Evolutionary conservation across 2,329 filamentous ascomycete genomes (phyloP), one percentile per base, ranked within the genome.

Genomic region (Penicillium oxalicum): DNA sequence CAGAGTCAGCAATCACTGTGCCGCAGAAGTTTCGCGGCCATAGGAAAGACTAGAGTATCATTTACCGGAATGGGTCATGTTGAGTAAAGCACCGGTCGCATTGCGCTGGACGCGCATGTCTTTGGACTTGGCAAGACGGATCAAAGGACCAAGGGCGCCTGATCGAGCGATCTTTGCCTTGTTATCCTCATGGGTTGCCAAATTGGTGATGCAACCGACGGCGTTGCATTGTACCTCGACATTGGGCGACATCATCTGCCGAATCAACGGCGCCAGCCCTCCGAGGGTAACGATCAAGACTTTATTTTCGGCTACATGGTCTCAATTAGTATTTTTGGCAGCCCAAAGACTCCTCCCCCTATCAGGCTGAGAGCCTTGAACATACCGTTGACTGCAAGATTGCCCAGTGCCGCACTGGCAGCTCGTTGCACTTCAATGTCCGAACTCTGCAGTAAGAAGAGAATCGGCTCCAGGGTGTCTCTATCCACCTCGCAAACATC

Each of bases 201-300:
- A 74, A 67, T 98, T 98, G 40, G 93, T 98, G 69, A 98, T 98
- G 75, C 93, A 98, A 44, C 93, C 93, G 52, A 98, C 93, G 38
- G 93, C 93, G 70, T 98, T 98, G 77, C 93, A 98, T 72, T 98
- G 93, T 26, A 98, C 93, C 69, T 98, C 93, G 59, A 98, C 93
- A 62, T 98, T 98, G 40, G 86, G 82, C 48, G 91, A 97, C 74
- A 94, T 89, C 93, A 98, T 98, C 73, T 98, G 93, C 57, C 88
- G 86, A 71, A 97, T 98, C 51, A 98, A 79, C 45, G 93, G 91
- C 45, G 84, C 84, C 52, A 98, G 80, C 26, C 93, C 93, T 50
- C 91, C 91, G 12, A 98, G 82, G 57, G 89, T 82, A 53, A 98
- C 93, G 62, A 98, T 98, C 57, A 91, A 78, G 53, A 97, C 90